Percentiles rank a stretch among this genome's conserved stretches.
Conservation (phyloP, 192 early-diverging fungal genomes). For the Coemansia nantahalensis region DNA sequence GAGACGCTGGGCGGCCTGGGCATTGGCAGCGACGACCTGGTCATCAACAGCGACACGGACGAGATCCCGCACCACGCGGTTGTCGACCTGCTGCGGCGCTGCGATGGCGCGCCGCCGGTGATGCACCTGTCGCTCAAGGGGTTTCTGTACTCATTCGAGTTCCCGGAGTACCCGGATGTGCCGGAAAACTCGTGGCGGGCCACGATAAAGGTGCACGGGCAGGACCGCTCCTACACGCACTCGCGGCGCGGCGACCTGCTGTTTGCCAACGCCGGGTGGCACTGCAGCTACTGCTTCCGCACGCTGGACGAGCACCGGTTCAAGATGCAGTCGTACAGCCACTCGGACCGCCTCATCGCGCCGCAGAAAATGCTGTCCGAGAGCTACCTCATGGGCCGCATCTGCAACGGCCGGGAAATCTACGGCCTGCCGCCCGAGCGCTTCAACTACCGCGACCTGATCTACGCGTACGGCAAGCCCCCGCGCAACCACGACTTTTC, state of each 20-base stretch:
- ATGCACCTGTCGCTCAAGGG: conserved; percentile 56
- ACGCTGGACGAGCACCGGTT: conserved; percentile 56
- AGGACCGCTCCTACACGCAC: conserved; percentile 36
- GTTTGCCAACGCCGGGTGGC: conserved; percentile 64
- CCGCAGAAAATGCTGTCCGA: conserved; percentile 26
- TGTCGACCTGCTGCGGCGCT: conserved; percentile 44
- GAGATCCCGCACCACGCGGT: conserved; percentile 55
- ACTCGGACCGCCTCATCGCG: conserved; percentile 56
- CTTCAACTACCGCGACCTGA: conserved; percentile 55
- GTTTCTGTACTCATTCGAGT: conserved; percentile 65
- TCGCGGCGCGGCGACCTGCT: conserved; percentile 28
- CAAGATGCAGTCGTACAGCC: conserved; percentile 64
- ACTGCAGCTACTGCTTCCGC: conserved; percentile 65
- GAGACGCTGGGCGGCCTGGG: too few relatives aligned
- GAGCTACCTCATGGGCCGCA: conserved; percentile 47
- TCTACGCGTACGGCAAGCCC: conserved; percentile 1
- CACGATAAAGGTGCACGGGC: conserved; percentile 37
- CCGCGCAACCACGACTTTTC: neutral
- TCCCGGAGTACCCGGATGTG: conserved; percentile 11
- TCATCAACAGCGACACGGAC: conserved; percentile 61
- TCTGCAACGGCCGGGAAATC: conserved; percentile 64
- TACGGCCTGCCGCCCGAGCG: conserved; percentile 66
- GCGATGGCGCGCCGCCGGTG: conserved; percentile 46
- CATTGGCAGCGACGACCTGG: conserved; percentile 46
- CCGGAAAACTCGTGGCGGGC: conserved; percentile 54